Conservation (phyloP, 2,329 filamentous ascomycete genomes). For the Trichoderma brevicompactum region DNA sequence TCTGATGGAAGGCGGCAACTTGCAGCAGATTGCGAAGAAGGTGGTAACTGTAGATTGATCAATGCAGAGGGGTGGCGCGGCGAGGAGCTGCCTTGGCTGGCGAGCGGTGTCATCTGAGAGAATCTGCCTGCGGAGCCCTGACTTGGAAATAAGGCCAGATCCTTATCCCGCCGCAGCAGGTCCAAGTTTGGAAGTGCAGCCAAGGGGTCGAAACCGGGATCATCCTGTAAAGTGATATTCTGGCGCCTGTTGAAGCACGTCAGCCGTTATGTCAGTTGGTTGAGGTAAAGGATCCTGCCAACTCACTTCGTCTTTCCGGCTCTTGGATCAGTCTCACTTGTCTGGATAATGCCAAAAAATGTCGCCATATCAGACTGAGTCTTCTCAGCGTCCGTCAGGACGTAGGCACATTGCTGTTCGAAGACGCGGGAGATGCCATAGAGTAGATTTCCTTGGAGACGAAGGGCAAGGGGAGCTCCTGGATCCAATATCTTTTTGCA, state of each 20-base stretch:
- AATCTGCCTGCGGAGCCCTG: slow-evolving; percentile 46
- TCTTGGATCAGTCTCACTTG: slow-evolving; percentile 67
- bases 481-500: slow-evolving; percentile 84
- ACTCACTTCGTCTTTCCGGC: slow-evolving; percentile 74
- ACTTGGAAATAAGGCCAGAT: slow-evolving; percentile 42
- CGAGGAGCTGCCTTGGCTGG: slow-evolving; percentile 41
- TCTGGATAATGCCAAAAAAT: slow-evolving; percentile 61
- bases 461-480: slow-evolving; percentile 83
- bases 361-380: slow-evolving; percentile 74
- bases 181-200: slow-evolving; percentile 42
- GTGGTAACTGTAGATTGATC: slow-evolving; percentile 41
- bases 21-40: slow-evolving; percentile 43
- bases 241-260: slow-evolving; percentile 61
- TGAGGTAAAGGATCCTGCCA: neutral
- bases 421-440: slow-evolving; percentile 87
- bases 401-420: slow-evolving; percentile 82
- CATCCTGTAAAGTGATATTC: slow-evolving; percentile 78
- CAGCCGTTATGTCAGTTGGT: neutral
- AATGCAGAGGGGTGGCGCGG: slow-evolving; percentile 38
- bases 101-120: slow-evolving; percentile 52
- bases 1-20: slow-evolving; percentile 43
- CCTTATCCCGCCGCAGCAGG: slow-evolving; percentile 44
- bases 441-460: slow-evolving; percentile 86
- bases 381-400: slow-evolving; percentile 78
- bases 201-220: slow-evolving; percentile 69